Evolutionary conservation across 306 rosid species (phyloP).

Genomic region (Canavalia gladiata): DNA sequence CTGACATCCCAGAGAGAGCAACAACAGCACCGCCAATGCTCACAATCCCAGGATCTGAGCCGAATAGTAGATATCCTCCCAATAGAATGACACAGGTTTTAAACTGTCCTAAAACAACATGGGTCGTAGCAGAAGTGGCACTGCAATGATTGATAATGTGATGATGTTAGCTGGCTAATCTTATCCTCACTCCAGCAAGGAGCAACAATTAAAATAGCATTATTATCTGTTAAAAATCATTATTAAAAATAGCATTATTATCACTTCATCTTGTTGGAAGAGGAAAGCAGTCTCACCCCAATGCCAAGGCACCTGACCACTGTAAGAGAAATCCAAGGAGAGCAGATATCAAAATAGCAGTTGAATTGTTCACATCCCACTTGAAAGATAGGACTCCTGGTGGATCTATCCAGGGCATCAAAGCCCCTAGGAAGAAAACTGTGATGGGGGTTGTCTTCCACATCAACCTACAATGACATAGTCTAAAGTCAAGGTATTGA

Average conservation of each 20-base stretch:
- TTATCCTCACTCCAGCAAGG: neutral
- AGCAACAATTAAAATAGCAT: neutral
- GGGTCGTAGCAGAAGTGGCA: conserved; percentile 95
- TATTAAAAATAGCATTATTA: neutral
- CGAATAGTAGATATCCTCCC: conserved; percentile 57
- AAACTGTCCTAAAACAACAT: conserved; percentile 95
- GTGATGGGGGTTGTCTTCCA: conserved; percentile 92
- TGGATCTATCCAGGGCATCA: conserved; percentile 99
- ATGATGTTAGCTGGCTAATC: conserved; percentile 39
- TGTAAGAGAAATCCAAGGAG: conserved; percentile 92
- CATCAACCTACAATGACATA: conserved; percentile 75
- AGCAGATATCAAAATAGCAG: conserved; percentile 78
- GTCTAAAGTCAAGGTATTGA: neutral
- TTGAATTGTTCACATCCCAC: conserved; percentile 72
- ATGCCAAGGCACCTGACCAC: conserved; percentile 98
- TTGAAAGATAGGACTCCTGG: conserved; percentile 86
- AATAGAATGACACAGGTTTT: conserved; percentile 84
- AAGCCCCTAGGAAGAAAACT: conserved; percentile 78
- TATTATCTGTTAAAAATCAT: no score
- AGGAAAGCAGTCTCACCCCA: conserved; percentile 72
- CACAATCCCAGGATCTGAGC: conserved; percentile 61
- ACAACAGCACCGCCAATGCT: conserved; percentile 58
- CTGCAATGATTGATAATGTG: conserved; percentile 56
- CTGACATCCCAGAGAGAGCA: conserved; percentile 56
- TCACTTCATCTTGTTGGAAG: neutral